These are phyloP conservation scores for Saturnispora sanitii DNA, from an alignment of 805 yeast species.

Conservation along the genomic window DNA sequence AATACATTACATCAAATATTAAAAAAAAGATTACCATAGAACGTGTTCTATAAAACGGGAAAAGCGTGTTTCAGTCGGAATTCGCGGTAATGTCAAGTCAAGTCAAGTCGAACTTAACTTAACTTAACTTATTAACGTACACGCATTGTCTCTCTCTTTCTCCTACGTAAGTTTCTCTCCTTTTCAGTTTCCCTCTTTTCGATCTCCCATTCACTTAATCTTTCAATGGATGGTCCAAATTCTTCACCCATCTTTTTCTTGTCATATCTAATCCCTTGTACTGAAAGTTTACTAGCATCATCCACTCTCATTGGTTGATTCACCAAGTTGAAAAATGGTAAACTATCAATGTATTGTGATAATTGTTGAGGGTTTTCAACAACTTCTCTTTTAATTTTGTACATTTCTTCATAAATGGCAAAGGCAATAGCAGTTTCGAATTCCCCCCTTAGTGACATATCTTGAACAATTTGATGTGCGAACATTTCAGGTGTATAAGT, in stretches of 20 bases:
- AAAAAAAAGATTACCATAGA: background rate
- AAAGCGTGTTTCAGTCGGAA: background rate
- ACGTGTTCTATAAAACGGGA: no score
- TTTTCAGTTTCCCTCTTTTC: slow-evolving; percentile 92
- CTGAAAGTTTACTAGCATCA: slow-evolving; percentile 13
- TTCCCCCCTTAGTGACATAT: slow-evolving; percentile 75
- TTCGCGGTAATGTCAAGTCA: no score
- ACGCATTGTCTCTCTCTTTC: slow-evolving; percentile 83
- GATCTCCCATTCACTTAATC: slow-evolving; percentile 82
- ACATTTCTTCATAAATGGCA: slow-evolving; percentile 69
- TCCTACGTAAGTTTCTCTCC: slow-evolving; percentile 81
- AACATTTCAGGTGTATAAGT: slow-evolving; percentile 69
- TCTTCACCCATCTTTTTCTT: slow-evolving; percentile 66
- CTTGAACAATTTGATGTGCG: slow-evolving; percentile 73
- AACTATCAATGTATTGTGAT: slow-evolving; percentile 26
- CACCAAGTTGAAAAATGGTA: slow-evolving; percentile 27
- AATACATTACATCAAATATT: no score
- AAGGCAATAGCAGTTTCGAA: slow-evolving; percentile 85
- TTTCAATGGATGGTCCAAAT: slow-evolving; percentile 86
- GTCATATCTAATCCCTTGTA: slow-evolving; percentile 55
- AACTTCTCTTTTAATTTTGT: slow-evolving; percentile 72
- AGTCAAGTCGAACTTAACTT: no score
- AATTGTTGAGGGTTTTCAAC: slow-evolving; percentile 41
- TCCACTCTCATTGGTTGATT: slow-evolving; percentile 22
- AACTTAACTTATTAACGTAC: slow-evolving; percentile 29